These are phyloP conservation scores for Cladorrhinum sp. DNA, from an alignment of 2,329 filamentous ascomycete species.

Conservation along the genomic window DNA sequence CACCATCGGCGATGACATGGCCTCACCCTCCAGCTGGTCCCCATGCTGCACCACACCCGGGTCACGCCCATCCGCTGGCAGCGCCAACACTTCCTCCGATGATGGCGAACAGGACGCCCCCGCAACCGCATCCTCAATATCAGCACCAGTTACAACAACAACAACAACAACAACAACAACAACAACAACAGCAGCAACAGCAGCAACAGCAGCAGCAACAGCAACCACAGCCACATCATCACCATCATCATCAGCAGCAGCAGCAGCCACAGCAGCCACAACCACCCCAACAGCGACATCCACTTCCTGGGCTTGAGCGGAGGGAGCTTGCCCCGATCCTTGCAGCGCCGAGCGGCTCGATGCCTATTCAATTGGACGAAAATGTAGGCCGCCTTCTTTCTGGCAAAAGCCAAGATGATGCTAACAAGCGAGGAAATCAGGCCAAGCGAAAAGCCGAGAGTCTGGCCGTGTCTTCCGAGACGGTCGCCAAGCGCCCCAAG, in stretches of 20 bases:
- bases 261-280: background rate
- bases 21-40: background rate
- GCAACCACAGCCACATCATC: background rate
- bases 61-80: background rate
- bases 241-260: too few species aligned
- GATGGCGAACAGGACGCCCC: background rate
- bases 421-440: background rate
- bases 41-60: background rate
- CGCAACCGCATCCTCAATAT: background rate
- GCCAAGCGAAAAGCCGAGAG: slow-evolving; percentile 5
- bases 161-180: background rate
- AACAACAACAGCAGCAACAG: background rate
- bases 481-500: background rate
- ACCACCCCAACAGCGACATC: background rate
- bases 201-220: background rate
- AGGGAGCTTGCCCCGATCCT: slow-evolving; percentile 1
- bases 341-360: background rate
- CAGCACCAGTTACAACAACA: background rate
- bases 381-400: background rate
- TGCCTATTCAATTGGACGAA: background rate
- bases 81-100: background rate
- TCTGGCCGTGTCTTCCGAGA: background rate
- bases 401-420: background rate
- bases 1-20: background rate
- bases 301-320: background rate